Percentiles rank a stretch among this genome's conserved stretches.
phyloP scores from a whole-genome alignment of 331 rosid genomes.

The Pyracantha coccinea region DNA sequence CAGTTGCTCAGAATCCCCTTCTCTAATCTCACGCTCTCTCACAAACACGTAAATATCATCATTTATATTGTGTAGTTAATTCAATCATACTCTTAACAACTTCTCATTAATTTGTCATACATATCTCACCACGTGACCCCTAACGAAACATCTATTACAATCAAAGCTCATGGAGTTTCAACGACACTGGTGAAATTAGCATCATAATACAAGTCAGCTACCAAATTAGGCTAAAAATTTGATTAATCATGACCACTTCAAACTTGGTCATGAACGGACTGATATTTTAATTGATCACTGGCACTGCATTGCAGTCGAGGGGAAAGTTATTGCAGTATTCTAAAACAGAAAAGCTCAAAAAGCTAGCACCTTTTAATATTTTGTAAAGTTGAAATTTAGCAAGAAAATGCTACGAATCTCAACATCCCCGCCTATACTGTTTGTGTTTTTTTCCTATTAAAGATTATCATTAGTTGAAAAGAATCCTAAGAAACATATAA shows the following conservation, averaged over 20 bases:
- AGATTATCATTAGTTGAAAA: constrained; percentile 13
- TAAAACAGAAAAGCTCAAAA: background rate
- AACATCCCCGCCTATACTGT: background rate
- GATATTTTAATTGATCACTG: background rate
- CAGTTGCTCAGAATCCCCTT: background rate
- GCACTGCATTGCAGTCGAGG: background rate
- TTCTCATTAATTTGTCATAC: background rate
- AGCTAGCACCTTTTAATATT: background rate
- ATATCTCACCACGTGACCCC: background rate
- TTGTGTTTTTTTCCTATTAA: background rate
- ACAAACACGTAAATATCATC: background rate
- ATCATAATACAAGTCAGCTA: background rate
- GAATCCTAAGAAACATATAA: constrained; percentile 52
- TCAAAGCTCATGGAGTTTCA: background rate
- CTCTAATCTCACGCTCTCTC: background rate
- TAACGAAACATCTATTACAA: too few relatives aligned
- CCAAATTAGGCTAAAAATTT: background rate
- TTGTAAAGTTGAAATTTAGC: background rate
- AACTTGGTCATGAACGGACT: background rate
- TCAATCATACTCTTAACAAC: too few relatives aligned
- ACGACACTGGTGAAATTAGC: background rate
- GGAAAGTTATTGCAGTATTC: background rate
- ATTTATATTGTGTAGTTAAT: background rate
- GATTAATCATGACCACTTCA: background rate
- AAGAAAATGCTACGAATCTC: background rate